Evolutionary conservation across 805 yeast genomes (phyloP), one percentile per base, ranked within the genome.

Genomic region (Kuraishia capsulata): DNA sequence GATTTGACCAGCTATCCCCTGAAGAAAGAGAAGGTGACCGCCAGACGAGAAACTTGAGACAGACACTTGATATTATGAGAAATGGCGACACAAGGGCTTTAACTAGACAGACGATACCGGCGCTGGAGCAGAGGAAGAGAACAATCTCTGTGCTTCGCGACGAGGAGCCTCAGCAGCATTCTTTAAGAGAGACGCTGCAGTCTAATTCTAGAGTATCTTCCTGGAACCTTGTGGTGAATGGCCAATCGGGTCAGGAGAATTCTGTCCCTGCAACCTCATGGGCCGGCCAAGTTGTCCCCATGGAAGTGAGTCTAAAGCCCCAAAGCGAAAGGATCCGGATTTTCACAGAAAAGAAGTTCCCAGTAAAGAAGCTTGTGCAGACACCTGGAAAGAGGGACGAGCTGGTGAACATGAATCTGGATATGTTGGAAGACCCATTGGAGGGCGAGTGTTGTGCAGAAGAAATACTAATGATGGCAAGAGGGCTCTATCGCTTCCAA

Each of bases 331-430:
- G 24, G 25, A 40, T 64, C 5, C 38, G 65, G 1, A 64, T 73
- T 4, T 69, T 67, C 43, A 54, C 57, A 29, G 76, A 70, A 31
- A 41, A 40, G 44, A 62, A 44, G 45, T 57, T 56, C 25, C 63
- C 73, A 3, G 66, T 70, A 3, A 71, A 64, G 42, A 76, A 80
- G 39, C 54, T 72, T 4, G 62, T 81, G 13, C 62, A 66, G 26
- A 61, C 58, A 20, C 71, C 76, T 2, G 87, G 85, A 0, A 79
- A 78, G 46, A 69, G 69, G 41, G 59, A 73, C 0, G 90, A 82
- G 52, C 69, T 64, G 36, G 67, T 80, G 14, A 71, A 73, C 47
- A 56, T 78, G 38, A 83, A 83, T 51, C 63, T 81, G 46, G 73
- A 75, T 32, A 57, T 82, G 29, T 50, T 82, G 25, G 71, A 78